Evolutionary conservation across 495 filamentous ascomycete genomes (phyloP), one percentile per base, ranked within the genome.

Genomic region (Parathielavia hyrcaniae): DNA sequence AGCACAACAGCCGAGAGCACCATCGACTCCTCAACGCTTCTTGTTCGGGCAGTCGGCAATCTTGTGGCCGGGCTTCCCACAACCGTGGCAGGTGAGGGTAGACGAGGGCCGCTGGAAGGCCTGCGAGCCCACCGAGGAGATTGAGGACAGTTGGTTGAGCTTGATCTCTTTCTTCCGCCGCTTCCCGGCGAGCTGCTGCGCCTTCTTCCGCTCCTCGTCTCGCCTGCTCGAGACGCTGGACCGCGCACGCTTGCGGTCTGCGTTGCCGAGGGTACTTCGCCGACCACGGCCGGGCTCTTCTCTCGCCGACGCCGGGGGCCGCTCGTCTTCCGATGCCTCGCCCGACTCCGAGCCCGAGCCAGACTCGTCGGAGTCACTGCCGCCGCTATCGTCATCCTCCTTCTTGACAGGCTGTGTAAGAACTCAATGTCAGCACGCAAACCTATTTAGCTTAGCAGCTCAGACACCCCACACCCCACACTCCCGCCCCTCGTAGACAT

Each of bases 91-190:
- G 17, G 61, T 11, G 39, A 67, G 36, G n/a, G n/a, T 34, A 8
- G 61, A 9, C 0, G 60, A 45, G 7, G 57, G 57, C 35, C 53
- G 57, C 43, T 61, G 64, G 32, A 54, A 55, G 12, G 51, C 36
- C 44, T 59, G 55, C 17, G 54, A 50, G 41, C 70, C 70, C 23
- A 65, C 70, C 26, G 60, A 67, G 35, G 81, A 82, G 39, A 85
- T 74, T 14, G 78, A 74, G 23, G 67, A 79, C 47, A 80, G 65
- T 17, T 67, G 68, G 56, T 83, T 81, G 54, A 86, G 65, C 49
- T 82, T 83, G 44, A 85, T 68, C 48, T 84, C 80, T 65, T 83
- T 81, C 61, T 77, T 80, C 65, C 77, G 75, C 5, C 80, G 69
- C 58, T 77, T 73, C 34, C 76, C 75, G 14, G 79, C 79, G 34